Conservation (phyloP, 192 early-diverging fungal genomes). For the Coemansia sp. region DNA sequence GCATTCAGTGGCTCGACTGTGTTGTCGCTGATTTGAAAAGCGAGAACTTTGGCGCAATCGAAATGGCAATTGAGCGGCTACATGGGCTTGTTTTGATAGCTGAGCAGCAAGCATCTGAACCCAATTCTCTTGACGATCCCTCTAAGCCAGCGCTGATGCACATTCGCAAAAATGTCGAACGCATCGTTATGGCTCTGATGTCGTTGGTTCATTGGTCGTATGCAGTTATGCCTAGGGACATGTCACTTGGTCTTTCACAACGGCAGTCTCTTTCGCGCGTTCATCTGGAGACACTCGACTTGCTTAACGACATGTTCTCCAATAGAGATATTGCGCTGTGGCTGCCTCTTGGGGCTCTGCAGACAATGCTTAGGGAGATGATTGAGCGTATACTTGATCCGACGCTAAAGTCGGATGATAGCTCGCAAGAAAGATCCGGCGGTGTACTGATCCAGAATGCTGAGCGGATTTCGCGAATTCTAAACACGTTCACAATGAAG, state of each 20-base stretch:
- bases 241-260: conserved; percentile 22
- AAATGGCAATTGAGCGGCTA: conserved; percentile 40
- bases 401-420: conserved; percentile 55
- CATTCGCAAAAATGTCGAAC: conserved; percentile 22
- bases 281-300: conserved; percentile 62
- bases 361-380: conserved; percentile 73
- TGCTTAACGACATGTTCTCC: conserved; percentile 77
- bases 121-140: background rate
- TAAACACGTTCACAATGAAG: conserved; percentile 85
- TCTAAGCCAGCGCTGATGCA: conserved; percentile 19
- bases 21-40: conserved; percentile 38
- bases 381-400: conserved; percentile 81
- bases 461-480: conserved; percentile 26
- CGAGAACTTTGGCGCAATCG: conserved; percentile 34
- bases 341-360: conserved; percentile 65
- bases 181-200: conserved; percentile 27
- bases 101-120: background rate
- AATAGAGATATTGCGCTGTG: conserved; percentile 64
- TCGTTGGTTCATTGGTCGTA: conserved; percentile 41
- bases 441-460: background rate
- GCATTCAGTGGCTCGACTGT: conserved; percentile 41
- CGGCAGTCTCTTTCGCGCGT: conserved; percentile 58
- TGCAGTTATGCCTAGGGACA: conserved; percentile 25
- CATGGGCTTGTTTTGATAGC: conserved; percentile 15
- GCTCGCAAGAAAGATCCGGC: conserved; percentile 2